Conservation (phyloP, 371 early-diverging fungal genomes). For the Mortierella sp. region DNA sequence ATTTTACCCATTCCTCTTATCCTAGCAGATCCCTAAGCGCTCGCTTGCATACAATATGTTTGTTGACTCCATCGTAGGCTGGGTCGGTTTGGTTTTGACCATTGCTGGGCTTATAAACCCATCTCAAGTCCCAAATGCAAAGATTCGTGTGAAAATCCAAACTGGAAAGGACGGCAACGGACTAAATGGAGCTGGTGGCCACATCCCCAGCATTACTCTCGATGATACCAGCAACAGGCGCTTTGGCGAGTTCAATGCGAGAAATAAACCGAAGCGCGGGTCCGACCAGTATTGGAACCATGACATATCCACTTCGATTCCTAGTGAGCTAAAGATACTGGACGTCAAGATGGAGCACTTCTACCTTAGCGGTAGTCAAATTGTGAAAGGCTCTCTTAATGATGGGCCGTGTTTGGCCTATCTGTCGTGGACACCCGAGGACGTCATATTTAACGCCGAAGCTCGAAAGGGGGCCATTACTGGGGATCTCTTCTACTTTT, state of each 20-base stretch:
- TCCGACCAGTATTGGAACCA: no score
- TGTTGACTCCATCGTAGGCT: neutral
- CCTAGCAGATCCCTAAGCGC: no score
- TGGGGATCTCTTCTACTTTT: slow-evolving; percentile 17
- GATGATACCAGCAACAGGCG: slow-evolving; percentile 13
- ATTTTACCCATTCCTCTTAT: no score
- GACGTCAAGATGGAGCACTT: no score
- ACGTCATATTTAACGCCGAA: neutral
- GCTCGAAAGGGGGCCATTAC: slow-evolving; percentile 10
- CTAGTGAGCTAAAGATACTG: no score
- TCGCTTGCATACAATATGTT: neutral
- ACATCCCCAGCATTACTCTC: neutral
- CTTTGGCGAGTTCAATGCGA: no score
- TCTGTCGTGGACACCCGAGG: neutral
- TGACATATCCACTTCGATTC: no score
- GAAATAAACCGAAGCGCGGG: no score
- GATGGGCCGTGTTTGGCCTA: no score
- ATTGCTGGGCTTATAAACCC: slow-evolving; percentile 5
- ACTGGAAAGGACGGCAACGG: slow-evolving; percentile 1
- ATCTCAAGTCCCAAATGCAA: slow-evolving; percentile 3
- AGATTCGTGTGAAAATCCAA: slow-evolving; percentile 2
- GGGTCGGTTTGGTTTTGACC: slow-evolving; percentile 1
- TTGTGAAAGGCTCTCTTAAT: no score
- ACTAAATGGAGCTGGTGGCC: neutral
- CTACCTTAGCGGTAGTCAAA: no score